Evolutionary conservation across 805 yeast genomes (phyloP).

Genomic region (Candida nanaspora): DNA sequence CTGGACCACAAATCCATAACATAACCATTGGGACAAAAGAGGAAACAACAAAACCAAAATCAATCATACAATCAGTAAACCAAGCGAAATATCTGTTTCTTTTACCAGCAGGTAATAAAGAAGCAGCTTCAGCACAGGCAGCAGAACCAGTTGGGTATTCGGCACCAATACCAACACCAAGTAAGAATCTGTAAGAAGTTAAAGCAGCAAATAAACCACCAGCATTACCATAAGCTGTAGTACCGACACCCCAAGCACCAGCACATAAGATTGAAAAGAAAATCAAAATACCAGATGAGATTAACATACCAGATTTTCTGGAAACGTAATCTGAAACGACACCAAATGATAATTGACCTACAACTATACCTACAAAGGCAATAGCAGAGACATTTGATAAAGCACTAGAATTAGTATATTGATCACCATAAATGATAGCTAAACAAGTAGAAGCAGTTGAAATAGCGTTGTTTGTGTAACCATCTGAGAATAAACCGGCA

Average conservation of each 20-base stretch:
- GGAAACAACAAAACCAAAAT: constrained; percentile 74
- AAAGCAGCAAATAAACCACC: constrained; percentile 78
- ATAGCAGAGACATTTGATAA: constrained; percentile 77
- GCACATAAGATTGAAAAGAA: constrained; percentile 73
- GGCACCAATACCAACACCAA: constrained; percentile 91
- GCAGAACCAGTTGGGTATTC: constrained; percentile 94
- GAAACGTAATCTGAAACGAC: constrained; percentile 72
- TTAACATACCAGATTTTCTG: constrained; percentile 77
- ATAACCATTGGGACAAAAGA: constrained; percentile 83
- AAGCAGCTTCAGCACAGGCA: constrained; percentile 88
- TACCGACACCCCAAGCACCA: constrained; percentile 78
- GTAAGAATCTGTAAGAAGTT: constrained; percentile 76
- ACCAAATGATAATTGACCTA: constrained; percentile 81
- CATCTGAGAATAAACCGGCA: constrained; percentile 90
- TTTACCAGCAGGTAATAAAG: constrained; percentile 66
- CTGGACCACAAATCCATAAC: constrained; percentile 70
- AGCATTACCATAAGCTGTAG: constrained; percentile 38
- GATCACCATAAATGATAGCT: constrained; percentile 53
- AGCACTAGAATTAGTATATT: constrained; percentile 58
- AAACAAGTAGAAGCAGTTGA: constrained; percentile 72
- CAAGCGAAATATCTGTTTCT: constrained; percentile 85
- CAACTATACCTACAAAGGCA: constrained; percentile 87
- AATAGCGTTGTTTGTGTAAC: constrained; percentile 82
- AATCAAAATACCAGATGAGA: constrained; percentile 69
- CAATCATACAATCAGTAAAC: constrained; percentile 88